Conservation (phyloP, 2,329 filamentous ascomycete genomes). For the Epichloe bromicola region DNA sequence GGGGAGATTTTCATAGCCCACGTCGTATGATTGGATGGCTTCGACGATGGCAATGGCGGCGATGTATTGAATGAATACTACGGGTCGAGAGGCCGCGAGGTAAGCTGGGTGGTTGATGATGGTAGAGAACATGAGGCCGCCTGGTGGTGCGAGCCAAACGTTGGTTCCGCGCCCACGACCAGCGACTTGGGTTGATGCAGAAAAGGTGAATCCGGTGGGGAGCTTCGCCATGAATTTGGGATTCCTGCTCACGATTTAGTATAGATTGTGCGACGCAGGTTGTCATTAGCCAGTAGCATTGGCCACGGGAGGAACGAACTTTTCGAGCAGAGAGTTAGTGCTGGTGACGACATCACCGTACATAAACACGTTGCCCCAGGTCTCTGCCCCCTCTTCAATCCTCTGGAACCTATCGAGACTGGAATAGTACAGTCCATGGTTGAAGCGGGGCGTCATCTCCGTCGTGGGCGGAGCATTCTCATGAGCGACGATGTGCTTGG, state of each 20-base stretch:
- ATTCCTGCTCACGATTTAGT: constrained; percentile 42
- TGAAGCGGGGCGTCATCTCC: constrained; percentile 73
- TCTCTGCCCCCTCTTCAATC: constrained; percentile 38
- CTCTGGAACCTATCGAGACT: constrained; percentile 55
- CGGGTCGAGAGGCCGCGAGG: constrained; percentile 58
- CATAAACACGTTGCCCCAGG: constrained; percentile 66
- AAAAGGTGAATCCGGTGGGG: constrained; percentile 75
- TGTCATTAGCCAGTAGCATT: no score
- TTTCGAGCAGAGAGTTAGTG: constrained; percentile 87
- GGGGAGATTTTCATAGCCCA: constrained; percentile 60
- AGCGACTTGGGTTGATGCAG: constrained; percentile 77
- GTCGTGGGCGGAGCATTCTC: constrained; percentile 51
- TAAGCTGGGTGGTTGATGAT: constrained; percentile 72
- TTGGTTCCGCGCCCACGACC: constrained; percentile 82
- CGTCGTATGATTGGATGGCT: constrained; percentile 68
- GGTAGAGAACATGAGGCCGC: constrained; percentile 76
- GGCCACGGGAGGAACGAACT: constrained; percentile 33
- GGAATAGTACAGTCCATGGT: constrained; percentile 66
- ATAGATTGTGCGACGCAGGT: no score
- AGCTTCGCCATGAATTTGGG: constrained; percentile 60
- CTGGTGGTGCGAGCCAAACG: constrained; percentile 86
- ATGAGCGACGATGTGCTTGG: constrained; percentile 65
- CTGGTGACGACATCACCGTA: constrained; percentile 91
- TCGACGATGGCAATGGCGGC: constrained; percentile 77
- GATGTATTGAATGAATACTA: constrained; percentile 91